These are phyloP conservation scores for Tilletia caries DNA, from an alignment of 1,284 basidiomycete species.

Conservation along the genomic window DNA sequence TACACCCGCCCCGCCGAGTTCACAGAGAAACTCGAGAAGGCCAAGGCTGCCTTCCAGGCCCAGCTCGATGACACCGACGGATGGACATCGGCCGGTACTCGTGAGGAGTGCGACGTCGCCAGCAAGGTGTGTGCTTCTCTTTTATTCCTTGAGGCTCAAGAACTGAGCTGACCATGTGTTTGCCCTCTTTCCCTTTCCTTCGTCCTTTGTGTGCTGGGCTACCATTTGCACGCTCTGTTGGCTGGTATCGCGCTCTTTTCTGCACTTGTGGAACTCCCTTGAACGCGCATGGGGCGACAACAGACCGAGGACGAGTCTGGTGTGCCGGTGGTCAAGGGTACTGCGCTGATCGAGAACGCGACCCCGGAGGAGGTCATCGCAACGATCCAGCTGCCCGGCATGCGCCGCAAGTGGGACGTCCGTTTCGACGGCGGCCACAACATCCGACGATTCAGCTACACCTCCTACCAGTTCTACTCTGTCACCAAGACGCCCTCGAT, in stretches of 20 bases:
- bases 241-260: too few relatives aligned
- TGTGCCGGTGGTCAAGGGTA: slow-evolving; percentile 40
- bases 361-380: slow-evolving; percentile 41
- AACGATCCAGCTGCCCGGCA: slow-evolving; percentile 42
- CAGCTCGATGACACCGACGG: slow-evolving; percentile 30
- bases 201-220: not conserved
- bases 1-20: slow-evolving; percentile 31
- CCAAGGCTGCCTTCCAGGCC: slow-evolving; percentile 26
- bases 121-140: slow-evolving; percentile 28
- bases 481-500: slow-evolving; percentile 44
- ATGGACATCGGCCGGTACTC: slow-evolving; percentile 41
- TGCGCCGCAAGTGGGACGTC: slow-evolving; percentile 48
- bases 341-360: slow-evolving; percentile 39
- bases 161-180: too few relatives aligned
- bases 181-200: not conserved
- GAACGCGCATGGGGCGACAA: not conserved
- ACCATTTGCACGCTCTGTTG: too few relatives aligned
- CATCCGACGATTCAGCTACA: slow-evolving; percentile 19
- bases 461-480: slow-evolving; percentile 36
- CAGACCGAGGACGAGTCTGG: slow-evolving; percentile 37
- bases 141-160: not conserved
- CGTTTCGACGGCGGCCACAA: slow-evolving; percentile 33
- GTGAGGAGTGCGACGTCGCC: slow-evolving; percentile 40
- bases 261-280: not conserved
- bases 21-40: slow-evolving; percentile 33